phyloP scores from a whole-genome alignment of 441 rosid species.

The Brassica hybrid region DNA sequence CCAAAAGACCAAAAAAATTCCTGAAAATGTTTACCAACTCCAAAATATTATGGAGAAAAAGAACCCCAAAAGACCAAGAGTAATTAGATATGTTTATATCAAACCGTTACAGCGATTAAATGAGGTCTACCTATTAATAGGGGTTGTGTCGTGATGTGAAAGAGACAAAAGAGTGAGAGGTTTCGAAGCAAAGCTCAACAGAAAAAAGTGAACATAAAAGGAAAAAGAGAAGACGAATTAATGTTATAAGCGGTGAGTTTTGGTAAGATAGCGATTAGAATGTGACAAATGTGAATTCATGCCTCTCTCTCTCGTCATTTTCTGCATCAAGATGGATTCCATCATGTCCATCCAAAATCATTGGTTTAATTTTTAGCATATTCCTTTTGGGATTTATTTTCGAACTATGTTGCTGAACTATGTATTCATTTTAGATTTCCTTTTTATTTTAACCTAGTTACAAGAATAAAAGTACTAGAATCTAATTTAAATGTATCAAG shows the following conservation, averaged over 20 bases:
- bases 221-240: slow-evolving; percentile 23
- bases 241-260: slow-evolving; percentile 43
- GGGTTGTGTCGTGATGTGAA: slow-evolving; percentile 23
- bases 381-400: background rate
- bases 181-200: slow-evolving; percentile 22
- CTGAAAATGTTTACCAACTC: too few relatives aligned
- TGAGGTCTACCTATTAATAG: slow-evolving; percentile 18
- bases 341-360: slow-evolving; percentile 12
- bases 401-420: background rate
- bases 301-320: slow-evolving; percentile 18
- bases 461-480: background rate
- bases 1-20: too few relatives aligned
- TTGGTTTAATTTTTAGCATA: background rate
- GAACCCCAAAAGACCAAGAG: background rate
- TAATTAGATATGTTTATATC: slow-evolving; percentile 8
- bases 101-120: slow-evolving; percentile 33
- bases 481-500: background rate
- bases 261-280: slow-evolving; percentile 38
- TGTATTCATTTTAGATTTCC: background rate
- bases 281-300: slow-evolving; percentile 39
- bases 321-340: slow-evolving; percentile 14
- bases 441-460: background rate
- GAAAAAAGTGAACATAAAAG: slow-evolving; percentile 8
- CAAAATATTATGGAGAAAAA: background rate
- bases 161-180: slow-evolving; percentile 33